A percentile compares a stretch with the other conserved stretches of the same genome.
Conservation (phyloP, 495 filamentous ascomycete genomes). For the Pseudevernia furfuracea region DNA sequence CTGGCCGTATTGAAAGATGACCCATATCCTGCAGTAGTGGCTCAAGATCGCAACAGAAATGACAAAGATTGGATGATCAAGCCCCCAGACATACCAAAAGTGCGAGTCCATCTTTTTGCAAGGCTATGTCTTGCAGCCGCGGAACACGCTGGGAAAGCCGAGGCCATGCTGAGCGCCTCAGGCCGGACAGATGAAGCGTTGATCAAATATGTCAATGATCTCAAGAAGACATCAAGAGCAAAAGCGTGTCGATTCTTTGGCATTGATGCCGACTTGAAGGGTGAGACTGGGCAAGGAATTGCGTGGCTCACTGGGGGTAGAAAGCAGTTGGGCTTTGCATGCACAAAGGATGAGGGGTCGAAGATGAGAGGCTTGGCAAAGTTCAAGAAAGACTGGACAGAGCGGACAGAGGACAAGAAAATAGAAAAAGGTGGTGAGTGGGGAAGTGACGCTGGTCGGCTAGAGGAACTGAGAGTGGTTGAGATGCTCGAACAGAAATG, state of each 20-base stretch:
- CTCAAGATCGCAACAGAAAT: constrained; percentile 66
- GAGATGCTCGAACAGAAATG: constrained; percentile 85
- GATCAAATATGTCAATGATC: constrained; percentile 61
- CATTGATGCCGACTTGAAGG: constrained; percentile 76
- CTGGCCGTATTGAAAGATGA: constrained; percentile 88
- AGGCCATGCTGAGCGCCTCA: constrained; percentile 39
- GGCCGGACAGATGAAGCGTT: constrained; percentile 54
- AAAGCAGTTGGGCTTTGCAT: constrained; percentile 56
- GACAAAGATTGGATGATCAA: constrained; percentile 91
- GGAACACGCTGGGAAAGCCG: constrained; percentile 47
- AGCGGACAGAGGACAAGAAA: constrained; percentile 58
- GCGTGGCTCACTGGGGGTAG: constrained; percentile 73
- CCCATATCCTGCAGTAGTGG: constrained; percentile 72
- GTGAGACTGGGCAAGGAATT: constrained; percentile 71
- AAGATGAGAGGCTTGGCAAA: constrained; percentile 50
- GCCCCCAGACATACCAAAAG: constrained; percentile 75
- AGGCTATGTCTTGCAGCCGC: constrained; percentile 69
- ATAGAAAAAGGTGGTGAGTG: constrained; percentile 63
- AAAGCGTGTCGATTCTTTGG: constrained; percentile 85
- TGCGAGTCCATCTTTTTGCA: constrained; percentile 79
- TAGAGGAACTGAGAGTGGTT: constrained; percentile 79
- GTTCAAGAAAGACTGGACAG: constrained; percentile 64
- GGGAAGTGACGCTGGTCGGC: constrained; percentile 72
- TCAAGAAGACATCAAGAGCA: constrained; percentile 64
- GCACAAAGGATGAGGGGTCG: constrained; percentile 36